Evolutionary conservation across 179 eudicot genomes (phyloP), one percentile per base, ranked within the genome.

Genomic region (Amaranthus tricolor): DNA sequence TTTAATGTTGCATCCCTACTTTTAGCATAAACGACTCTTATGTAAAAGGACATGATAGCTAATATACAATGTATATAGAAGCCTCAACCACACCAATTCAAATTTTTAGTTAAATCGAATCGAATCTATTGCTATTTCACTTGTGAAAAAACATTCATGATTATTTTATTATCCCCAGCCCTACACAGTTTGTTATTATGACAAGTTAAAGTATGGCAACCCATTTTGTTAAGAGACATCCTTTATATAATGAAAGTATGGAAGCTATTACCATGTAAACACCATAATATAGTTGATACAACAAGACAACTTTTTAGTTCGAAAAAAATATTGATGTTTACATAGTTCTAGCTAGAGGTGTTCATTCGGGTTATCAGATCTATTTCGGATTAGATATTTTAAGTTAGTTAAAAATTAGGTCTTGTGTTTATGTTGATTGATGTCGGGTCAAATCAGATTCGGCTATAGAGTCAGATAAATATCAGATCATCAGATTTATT

Each of bases 131-230:
- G 3, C 3, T 31, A 31, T 31, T 66, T 40, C 10, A 66, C 40
- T n/a, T 19, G 44, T 12, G 40, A 48, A 48, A 9, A 10, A 49
- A 49, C 14, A 31, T 31, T 1, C 12, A 19, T 48, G 0, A 48
- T 12, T 56, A 66, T 12, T 4, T 51, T 66, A 54, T 11, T 66
- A 56, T 20, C 44, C 9, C 56, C 44, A 8, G 20, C 55, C 43
- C 56, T 49, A 20, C 20, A 49, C 20, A 49, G 12, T 12, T 19
- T 19, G 16, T 49, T 49, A 16, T 13, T 20, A 52, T 68, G 59
- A 66, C 24, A 15, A 24, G 60, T 9, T 19, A 40, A 68, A 70
- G 61, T 51, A 68, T 73, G 77, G 77, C 19, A 77, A 78, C 81
- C 81, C 77, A 78, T 78, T 51, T 65, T 8, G 52, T 67, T 48